Conservation (phyloP, 805 yeast species). For the Candida insectalens region DNA sequence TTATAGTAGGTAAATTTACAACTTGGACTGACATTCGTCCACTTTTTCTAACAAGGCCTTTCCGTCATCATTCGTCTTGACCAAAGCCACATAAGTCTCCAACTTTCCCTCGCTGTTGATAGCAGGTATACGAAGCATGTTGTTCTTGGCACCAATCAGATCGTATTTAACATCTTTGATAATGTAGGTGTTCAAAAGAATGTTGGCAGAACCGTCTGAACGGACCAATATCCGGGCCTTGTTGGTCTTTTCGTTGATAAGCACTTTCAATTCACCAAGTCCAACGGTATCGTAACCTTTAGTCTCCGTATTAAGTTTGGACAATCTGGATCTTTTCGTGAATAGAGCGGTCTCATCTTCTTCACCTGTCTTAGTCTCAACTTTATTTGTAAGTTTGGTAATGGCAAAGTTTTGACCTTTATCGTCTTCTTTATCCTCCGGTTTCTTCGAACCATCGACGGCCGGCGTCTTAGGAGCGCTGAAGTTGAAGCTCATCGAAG, state of each 20-base stretch:
- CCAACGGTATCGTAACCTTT: slow-evolving; percentile 56
- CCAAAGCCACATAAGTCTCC: slow-evolving; percentile 61
- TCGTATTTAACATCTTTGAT: slow-evolving; percentile 50
- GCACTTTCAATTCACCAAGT: slow-evolving; percentile 70
- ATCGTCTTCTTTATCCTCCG: slow-evolving; percentile 30
- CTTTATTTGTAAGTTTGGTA: slow-evolving; percentile 36
- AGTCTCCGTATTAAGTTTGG: slow-evolving; percentile 44
- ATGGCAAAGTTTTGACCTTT: slow-evolving; percentile 39
- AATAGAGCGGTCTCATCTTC: slow-evolving; percentile 63
- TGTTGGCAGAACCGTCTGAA: slow-evolving; percentile 82
- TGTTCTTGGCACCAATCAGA: slow-evolving; percentile 48
- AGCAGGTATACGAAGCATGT: slow-evolving; percentile 57
- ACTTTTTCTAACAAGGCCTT: slow-evolving; percentile 32
- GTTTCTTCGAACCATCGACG: slow-evolving; percentile 6
- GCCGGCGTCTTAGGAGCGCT: slow-evolving; percentile 12
- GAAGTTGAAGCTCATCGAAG: slow-evolving; percentile 13
- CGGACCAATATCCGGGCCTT: slow-evolving; percentile 70
- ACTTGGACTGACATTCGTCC: slow-evolving; percentile 11
- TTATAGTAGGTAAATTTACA: not conserved
- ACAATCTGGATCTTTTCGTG: slow-evolving; percentile 63
- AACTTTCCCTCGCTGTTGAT: slow-evolving; percentile 46
- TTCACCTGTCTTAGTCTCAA: slow-evolving; percentile 68
- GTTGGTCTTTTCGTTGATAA: slow-evolving; percentile 47
- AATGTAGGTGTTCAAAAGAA: slow-evolving; percentile 60
- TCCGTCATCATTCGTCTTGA: slow-evolving; percentile 70